Evolutionary conservation across 2,329 filamentous ascomycete species (phyloP).

Genomic region (Botrytis squamosa): DNA sequence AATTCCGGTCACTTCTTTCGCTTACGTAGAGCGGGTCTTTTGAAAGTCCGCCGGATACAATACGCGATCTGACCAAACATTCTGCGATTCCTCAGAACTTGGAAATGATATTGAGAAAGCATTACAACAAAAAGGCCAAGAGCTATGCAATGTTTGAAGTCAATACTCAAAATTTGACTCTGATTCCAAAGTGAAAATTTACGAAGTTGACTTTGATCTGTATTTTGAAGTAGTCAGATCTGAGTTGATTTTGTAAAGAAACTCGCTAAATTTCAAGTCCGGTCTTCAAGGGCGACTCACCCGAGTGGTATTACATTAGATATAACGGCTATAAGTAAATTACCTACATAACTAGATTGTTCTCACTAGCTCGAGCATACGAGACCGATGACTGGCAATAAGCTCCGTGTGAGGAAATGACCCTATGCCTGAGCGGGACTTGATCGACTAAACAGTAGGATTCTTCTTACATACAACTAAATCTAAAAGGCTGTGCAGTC

Average conservation of each 20-base stretch:
- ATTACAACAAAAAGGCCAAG: too few species aligned
- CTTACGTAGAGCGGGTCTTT: background rate
- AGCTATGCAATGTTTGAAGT: background rate
- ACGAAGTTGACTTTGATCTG: background rate
- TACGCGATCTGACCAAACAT: background rate
- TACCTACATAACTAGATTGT: background rate
- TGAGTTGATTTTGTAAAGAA: background rate
- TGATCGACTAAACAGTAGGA: background rate
- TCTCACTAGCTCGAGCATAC: accelerated
- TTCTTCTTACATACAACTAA: background rate
- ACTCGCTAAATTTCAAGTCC: background rate
- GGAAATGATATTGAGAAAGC: background rate
- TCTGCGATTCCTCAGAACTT: background rate
- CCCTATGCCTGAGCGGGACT: accelerated
- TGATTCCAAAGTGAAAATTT: background rate
- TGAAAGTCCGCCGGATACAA: background rate
- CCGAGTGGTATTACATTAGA: background rate
- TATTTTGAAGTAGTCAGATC: background rate
- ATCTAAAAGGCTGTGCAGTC: background rate
- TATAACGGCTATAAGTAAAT: background rate
- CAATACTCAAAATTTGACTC: accelerated
- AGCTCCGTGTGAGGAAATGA: background rate
- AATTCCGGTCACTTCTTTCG: background rate
- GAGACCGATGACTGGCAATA: background rate
- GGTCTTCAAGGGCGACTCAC: background rate